Evolutionary conservation across 2,329 filamentous ascomycete genomes (phyloP), one percentile per base, ranked within the genome.

Genomic region (Colletotrichum sp.): DNA sequence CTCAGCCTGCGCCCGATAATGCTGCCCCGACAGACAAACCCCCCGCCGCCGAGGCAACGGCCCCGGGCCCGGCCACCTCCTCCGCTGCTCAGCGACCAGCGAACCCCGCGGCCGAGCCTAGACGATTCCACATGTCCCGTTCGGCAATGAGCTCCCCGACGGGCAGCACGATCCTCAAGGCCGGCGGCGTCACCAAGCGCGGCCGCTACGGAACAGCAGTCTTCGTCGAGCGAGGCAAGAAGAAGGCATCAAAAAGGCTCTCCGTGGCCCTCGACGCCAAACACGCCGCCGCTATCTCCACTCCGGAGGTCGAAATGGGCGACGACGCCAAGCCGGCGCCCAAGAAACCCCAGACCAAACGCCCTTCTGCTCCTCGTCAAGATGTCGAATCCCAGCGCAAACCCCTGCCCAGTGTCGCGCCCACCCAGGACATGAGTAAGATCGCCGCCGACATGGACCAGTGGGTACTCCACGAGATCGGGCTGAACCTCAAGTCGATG

Each of bases 391-490:
- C 76, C 16, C 52, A 78, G 15, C 75, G 72, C 66, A 77, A 66
- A 34, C 72, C 77, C 15, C 65, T 78, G 66, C 77, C 85, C 16
- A 79, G 79, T 81, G 80, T 81, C 26, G 83, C 81, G 4, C 83
- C 86, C 73, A 82, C 79, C 39, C 82, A 86, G 76, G 86, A 90
- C 59, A 87, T 90, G 84, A 87, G 89, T 55, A 85, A 87, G 77
- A 86, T 92, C 44, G 84, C 89, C 3, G 87, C 87, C 8, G 89
- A 90, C 39, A 92, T 92, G 90, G 88, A 92, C 79, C 84, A 86
- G 36, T 93, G 90, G 85, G 90, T 91, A 1, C 84, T 93, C 77
- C 86, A 89, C 78, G 88, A 93, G 77, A 92, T 93, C 39, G 88
- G 88, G 3, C 86, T 88, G 24, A 91, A 89, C 76, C 81, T 92